These are phyloP conservation scores for Lachancea nothofagi DNA, from an alignment of 805 yeast species.

Conservation along the genomic window DNA sequence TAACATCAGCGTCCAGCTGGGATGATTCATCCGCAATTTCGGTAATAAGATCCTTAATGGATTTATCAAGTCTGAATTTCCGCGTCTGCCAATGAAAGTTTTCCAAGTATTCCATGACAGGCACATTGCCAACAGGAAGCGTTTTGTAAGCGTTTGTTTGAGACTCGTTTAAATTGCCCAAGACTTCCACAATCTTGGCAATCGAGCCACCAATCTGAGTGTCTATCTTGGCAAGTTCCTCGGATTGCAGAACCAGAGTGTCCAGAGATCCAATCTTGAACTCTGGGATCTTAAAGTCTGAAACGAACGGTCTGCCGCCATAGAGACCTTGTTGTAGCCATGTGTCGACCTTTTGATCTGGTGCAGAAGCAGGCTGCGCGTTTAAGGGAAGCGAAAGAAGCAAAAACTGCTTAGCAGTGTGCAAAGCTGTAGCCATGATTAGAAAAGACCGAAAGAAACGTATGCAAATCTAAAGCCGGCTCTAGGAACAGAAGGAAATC, in stretches of 20 bases:
- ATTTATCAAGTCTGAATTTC: conserved; percentile 78
- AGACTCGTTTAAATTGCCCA: conserved; percentile 42
- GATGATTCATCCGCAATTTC: conserved; percentile 70
- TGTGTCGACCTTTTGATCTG: conserved; percentile 35
- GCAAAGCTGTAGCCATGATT: conserved; percentile 27
- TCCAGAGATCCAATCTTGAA: conserved; percentile 95
- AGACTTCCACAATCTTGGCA: conserved; percentile 69
- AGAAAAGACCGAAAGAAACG: background rate
- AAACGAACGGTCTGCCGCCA: conserved; percentile 54
- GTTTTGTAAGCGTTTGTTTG: conserved; percentile 44
- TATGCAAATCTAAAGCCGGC: background rate
- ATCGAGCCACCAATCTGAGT: conserved; percentile 66
- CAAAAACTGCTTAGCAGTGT: conserved; percentile 35
- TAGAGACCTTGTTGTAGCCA: conserved; percentile 54
- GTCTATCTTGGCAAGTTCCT: conserved; percentile 80
- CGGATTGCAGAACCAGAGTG: conserved; percentile 82
- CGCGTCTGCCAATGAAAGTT: conserved; percentile 82
- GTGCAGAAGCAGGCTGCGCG: conserved; percentile 48
- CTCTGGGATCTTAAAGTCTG: conserved; percentile 61
- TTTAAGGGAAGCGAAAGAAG: conserved; percentile 51
- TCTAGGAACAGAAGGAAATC: background rate
- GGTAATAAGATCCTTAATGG: conserved; percentile 70
- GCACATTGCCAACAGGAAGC: conserved; percentile 48
- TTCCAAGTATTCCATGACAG: conserved; percentile 55
- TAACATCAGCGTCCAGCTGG: conserved; percentile 79